These are phyloP conservation scores for Trichoderma oligosporum DNA, from an alignment of 2,329 filamentous ascomycete genomes.

Conservation along the genomic window DNA sequence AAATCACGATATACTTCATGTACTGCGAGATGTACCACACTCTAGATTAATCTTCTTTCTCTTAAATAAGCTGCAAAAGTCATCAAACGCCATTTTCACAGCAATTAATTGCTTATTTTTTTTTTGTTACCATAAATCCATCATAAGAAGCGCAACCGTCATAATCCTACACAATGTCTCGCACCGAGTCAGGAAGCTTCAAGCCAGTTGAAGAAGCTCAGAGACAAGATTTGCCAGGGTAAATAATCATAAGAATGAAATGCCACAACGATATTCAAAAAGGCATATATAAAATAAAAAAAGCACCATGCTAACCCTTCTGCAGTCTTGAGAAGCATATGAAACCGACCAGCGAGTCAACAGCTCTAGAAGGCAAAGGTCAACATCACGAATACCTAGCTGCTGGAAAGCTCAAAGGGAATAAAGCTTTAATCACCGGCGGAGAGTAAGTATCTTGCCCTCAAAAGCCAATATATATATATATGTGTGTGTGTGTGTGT, in stretches of 20 bases:
- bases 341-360: conserved; percentile 39
- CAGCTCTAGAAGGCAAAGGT: conserved; percentile 39
- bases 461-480: background rate
- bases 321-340: conserved; percentile 37
- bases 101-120: background rate
- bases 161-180: conserved; percentile 25
- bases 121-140: too few species aligned
- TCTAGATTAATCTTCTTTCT: background rate
- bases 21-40: too few species aligned
- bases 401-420: conserved; percentile 70
- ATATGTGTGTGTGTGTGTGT: too few species aligned
- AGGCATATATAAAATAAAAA: background rate
- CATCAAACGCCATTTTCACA: background rate
- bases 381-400: conserved; percentile 58
- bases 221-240: conserved; percentile 39
- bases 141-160: background rate
- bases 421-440: conserved; percentile 75
- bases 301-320: too few species aligned
- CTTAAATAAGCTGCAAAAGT: background rate
- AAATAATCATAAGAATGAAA: too few species aligned
- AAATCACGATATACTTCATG: too few species aligned
- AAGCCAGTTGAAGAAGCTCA: conserved; percentile 33
- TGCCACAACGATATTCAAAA: too few species aligned
- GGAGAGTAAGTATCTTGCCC: conserved; percentile 53
- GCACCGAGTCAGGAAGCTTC: conserved; percentile 7